Evolutionary conservation across 2,329 filamentous ascomycete species (phyloP), one percentile per base, ranked within the genome.

Genomic region (Aspergillus cejpii): DNA sequence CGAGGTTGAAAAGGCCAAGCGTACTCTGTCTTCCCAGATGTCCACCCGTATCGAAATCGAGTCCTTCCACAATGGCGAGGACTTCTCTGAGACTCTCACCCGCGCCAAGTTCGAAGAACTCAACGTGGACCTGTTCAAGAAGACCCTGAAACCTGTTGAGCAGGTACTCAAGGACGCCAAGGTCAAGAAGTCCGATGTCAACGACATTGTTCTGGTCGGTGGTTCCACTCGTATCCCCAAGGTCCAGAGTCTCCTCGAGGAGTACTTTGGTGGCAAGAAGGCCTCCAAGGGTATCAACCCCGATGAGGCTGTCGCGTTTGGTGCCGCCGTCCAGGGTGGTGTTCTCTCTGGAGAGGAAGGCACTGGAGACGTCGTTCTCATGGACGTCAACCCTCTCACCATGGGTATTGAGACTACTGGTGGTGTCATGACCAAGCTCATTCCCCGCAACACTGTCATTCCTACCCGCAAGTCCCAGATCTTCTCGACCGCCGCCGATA

Each of bases 231-330:
- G 92, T 87, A 97, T 98, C 60, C 91, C 92, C 70, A 97, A 96
- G 85, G 90, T 97, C 57, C 85, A 94, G 75, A 70, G 81, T 60
- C 83, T 97, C 67, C 86, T 97, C 57, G 89, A 97, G 78, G 90
- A 97, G 74, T 97, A 80, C 81, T 97, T 97, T 70, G 76, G 67
- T 61, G 85, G 90, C 71, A 97, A 97, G 87, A 90, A 92, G 79
- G 89, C 90, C 61, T 90, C 85, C 80, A 97, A 97, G 87, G 88
- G 89, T 74, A 95, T 98, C 71, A 97, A 97, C 82, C 92, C 92
- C 60, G 92, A 98, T 66, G 92, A 97, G 79, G 92, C 92, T 75
- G 92, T 97, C 59, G 92, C 92, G 66, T 97, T 90, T 69, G 92
- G 92, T 75, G 92, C 92, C 54, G 91, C 92, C 59, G 89, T 97